Evolutionary conservation across 345 rosid species (phyloP), one percentile per base, ranked within the genome.

Genomic region (Iberis pinnata): DNA sequence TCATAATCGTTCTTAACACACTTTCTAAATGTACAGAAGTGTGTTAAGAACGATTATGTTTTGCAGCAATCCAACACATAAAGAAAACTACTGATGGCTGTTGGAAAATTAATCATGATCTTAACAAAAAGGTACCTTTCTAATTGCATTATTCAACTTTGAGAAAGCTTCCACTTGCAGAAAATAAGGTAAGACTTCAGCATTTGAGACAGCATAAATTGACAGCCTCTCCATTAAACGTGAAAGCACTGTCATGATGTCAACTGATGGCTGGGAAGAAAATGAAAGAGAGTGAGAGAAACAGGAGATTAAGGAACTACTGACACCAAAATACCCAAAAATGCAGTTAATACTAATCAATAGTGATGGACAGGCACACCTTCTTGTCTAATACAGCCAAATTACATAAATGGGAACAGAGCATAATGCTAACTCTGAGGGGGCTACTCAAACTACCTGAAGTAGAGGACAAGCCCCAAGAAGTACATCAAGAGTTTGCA

Each of bases 111-210:
- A 4, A 57, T 15, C 12, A 44, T 26, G 11, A 46, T 42, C 47
- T 50, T 43, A 9, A 43, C 20, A 7, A 15, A 12, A 41, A 17
- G 50, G 70, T 75, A 88, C 97, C 94, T 83, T 88, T 61, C 99
- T 97, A 46, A 93, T 93, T 24, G 99, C 99, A 73, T 74, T 79
- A 73, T 88, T 93, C 70, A 93, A 76, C 75, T 86, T 93, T 15
- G 97, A 79, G 77, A 93, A 93, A 53, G 99, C 99, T 76, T 85
- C 99, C 43, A 93, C 97, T 82, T 93, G 97, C 72, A 93, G 75
- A 75, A 93, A 93, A 69, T 83, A 94, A 31, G 99, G 99, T 61
- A 93, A 71, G 46, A 78, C 89, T 65, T 93, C 99, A 56, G 75
- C 17, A 73, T 84, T 80, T 68, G 81, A 83, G 59, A 95, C 94